A percentile compares a stretch with the other conserved stretches of the same genome.
phyloP scores from a whole-genome alignment of 768 basidiomycete species.

The Termitomyces sp. region DNA sequence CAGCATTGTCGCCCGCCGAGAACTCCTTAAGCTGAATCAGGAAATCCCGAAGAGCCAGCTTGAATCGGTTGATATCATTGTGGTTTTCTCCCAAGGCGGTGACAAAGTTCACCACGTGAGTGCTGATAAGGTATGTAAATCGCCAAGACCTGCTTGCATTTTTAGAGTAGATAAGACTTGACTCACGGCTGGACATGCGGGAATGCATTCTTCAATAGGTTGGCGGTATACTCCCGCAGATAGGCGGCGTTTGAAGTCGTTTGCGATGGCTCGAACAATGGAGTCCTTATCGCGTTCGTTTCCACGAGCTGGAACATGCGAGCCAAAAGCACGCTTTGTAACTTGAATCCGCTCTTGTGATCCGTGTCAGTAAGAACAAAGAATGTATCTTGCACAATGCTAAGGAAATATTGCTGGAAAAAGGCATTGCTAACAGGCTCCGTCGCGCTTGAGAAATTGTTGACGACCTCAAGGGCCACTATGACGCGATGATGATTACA shows the following conservation, averaged over 20 bases:
- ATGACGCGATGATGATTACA: constrained; percentile 4
- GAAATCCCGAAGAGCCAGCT: constrained; percentile 93
- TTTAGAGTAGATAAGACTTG: constrained; percentile 26
- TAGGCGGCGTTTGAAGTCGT: constrained; percentile 73
- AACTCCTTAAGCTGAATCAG: constrained; percentile 97
- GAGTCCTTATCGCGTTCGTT: constrained; percentile 70
- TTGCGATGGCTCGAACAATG: constrained; percentile 78
- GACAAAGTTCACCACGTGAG: constrained; percentile 71
- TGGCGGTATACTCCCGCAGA: constrained; percentile 82
- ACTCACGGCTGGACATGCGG: constrained; percentile 84
- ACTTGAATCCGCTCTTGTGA: constrained; percentile 98
- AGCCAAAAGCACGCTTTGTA: constrained; percentile 88
- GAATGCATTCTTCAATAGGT: constrained; percentile 85
- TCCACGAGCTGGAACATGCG: constrained; percentile 93
- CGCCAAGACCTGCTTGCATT: constrained; percentile 3
- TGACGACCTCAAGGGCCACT: constrained; percentile 93
- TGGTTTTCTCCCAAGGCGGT: constrained; percentile 64
- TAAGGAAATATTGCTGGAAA: constrained; percentile 95
- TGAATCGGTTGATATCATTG: constrained; percentile 85
- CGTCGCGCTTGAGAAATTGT: constrained; percentile 81
- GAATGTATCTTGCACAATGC: constrained; percentile 92
- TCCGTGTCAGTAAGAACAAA: constrained; percentile 97
- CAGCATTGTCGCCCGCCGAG: constrained; percentile 83
- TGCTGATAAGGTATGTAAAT: constrained; percentile 30
- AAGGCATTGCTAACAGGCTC: constrained; percentile 84